Base-by-base conservation (phyloP, 805 yeast genomes). In the Zygosaccharomyces gambellarensis region DNA sequence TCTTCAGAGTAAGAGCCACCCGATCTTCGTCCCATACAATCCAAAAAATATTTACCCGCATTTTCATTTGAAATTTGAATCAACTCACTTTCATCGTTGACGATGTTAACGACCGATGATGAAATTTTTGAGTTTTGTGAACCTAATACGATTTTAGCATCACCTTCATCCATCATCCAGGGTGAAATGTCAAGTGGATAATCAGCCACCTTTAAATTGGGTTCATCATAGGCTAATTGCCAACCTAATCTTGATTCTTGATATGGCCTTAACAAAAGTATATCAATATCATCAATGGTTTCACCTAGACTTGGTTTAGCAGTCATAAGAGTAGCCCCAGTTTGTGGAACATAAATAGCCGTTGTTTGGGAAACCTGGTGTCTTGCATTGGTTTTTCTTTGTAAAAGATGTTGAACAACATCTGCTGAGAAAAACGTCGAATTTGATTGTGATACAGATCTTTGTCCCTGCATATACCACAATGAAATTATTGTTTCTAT, bases 171-270 rank as follows among this genome's bases (percentile, higher is more conserved):
- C 19, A 41, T 40, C 34, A 44, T 41, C 62, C 63, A 61, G 1
- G 62, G 61, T 2, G 57, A 45, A 1, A 54, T 46, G 48, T 64
- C 64, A 8, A 66, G 29, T 14, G 58, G 48, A 39, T 55, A 62
- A 41, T 66, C 69, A 4, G 60, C 61, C 9, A 66, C 48, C 36
- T 61, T 62, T 32, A 65, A 46, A 47, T 53, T 59, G 14, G 69
- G 70, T 43, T 64, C 68, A 51, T 66, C 69, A 28, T 56, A 57
- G 1, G 70, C 70, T 19, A 65, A 40, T 45, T 65, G 68, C 65
- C 65, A 63, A 21, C 63, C 60, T 5, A 54, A 34, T 25, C 51
- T 46, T 6, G 50, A 38, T 3, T 58, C 56, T 2, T 53, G 29
- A 3, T 55, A 40, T 4, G 64, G 59, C 42, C 68, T 53, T n/a